Percentiles rank a stretch among this genome's conserved stretches.
Conservation (phyloP, 768 basidiomycete species). For the Suillus lakei region DNA sequence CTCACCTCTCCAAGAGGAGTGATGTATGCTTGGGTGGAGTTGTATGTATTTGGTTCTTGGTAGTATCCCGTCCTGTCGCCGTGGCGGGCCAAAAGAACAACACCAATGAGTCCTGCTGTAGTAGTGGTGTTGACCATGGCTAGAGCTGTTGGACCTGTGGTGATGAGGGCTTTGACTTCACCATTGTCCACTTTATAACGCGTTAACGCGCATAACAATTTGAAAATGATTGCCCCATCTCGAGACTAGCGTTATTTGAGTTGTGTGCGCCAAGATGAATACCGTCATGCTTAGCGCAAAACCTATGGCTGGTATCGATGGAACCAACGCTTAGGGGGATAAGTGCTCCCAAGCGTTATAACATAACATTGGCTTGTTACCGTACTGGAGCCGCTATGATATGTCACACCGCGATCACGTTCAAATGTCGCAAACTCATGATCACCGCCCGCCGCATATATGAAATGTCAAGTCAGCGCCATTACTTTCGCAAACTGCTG, state of each 20-base stretch:
- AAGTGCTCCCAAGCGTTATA: not conserved
- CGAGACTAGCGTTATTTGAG: not conserved
- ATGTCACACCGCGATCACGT: not conserved
- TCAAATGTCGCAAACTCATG: not conserved
- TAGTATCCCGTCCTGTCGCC: slow-evolving; percentile 71
- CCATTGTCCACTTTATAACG: not conserved
- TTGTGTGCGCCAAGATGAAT: not conserved
- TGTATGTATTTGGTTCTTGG: slow-evolving; percentile 75
- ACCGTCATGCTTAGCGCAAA: not conserved
- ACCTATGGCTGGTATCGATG: not conserved
- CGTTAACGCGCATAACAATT: not conserved
- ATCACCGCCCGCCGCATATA: not conserved
- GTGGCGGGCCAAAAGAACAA: slow-evolving; percentile 75
- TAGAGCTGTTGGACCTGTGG: not conserved
- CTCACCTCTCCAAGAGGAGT: too few relatives aligned
- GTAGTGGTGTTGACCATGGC: slow-evolving; percentile 30
- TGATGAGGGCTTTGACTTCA: not conserved
- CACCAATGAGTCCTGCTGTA: slow-evolving; percentile 57
- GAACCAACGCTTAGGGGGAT: not conserved
- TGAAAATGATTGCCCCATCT: too few relatives aligned
- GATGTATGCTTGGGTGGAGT: slow-evolving; percentile 63
- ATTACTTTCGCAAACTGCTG: too few relatives aligned
- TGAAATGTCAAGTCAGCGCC: not conserved
- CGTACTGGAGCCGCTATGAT: not conserved
- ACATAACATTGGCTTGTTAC: not conserved